Percentiles rank a stretch among this genome's conserved stretches.
phyloP scores from a whole-genome alignment of 176 grass and related monocot species.

The Oryza meyeriana region DNA sequence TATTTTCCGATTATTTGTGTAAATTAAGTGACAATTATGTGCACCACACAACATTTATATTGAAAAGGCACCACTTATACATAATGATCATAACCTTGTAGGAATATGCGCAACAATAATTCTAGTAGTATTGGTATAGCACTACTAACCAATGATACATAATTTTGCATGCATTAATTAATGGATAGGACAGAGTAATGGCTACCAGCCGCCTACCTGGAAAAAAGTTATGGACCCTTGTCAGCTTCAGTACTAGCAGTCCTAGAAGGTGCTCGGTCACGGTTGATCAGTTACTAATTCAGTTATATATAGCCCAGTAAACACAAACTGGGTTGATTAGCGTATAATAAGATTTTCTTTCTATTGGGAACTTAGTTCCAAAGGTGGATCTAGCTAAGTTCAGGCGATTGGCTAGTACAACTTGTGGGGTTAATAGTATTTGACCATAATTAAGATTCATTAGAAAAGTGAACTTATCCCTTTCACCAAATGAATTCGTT shows the following conservation, averaged over 20 bases:
- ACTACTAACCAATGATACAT: background rate
- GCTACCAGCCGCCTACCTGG: background rate
- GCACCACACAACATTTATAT: background rate
- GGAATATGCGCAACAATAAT: background rate
- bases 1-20: too few species aligned
- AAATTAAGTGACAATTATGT: background rate
- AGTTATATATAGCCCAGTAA: background rate
- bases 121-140: background rate
- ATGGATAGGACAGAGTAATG: slow-evolving; percentile 8
- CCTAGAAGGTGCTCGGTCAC: background rate
- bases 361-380: background rate
- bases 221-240: background rate
- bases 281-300: background rate
- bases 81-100: background rate
- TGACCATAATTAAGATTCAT: background rate
- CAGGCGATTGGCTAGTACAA: background rate
- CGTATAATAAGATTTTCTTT: background rate
- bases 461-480: background rate
- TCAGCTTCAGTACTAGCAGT: background rate
- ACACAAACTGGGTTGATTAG: background rate
- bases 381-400: too few species aligned
- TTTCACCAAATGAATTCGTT: background rate
- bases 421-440: background rate
- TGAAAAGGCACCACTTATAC: background rate
- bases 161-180: background rate